phyloP scores from a whole-genome alignment of 345 rosid species.

The Geranium brycei region DNA sequence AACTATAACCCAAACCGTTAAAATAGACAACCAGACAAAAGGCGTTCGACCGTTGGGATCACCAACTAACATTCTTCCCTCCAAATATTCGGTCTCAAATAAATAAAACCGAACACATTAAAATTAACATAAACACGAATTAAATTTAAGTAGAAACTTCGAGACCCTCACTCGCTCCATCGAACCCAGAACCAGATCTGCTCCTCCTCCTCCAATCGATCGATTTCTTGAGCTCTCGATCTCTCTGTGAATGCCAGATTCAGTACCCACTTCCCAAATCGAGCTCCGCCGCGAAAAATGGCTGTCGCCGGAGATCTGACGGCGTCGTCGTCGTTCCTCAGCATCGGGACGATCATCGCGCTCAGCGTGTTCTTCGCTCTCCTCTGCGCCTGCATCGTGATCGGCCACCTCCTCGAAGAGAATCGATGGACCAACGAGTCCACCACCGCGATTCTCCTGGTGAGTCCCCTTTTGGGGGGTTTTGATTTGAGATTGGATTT shows the following conservation, averaged over 20 bases:
- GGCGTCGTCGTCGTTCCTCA: constrained; percentile 9
- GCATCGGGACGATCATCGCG: constrained; percentile 30
- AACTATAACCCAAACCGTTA: background rate
- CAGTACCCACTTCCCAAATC: background rate
- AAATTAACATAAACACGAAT: background rate
- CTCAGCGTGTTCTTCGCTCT: constrained; percentile 45
- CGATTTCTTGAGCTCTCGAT: background rate
- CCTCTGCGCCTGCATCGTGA: constrained; percentile 48
- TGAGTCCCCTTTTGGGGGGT: constrained; percentile 1
- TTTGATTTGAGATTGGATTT: background rate
- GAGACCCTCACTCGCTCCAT: background rate
- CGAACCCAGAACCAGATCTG: background rate
- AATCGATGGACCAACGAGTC: constrained; percentile 68
- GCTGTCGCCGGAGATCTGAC: constrained; percentile 2
- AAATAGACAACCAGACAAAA: too few species aligned
- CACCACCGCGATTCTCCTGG: constrained; percentile 54
- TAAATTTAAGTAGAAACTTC: background rate
- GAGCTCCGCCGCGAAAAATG: background rate
- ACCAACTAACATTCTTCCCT: constrained; percentile 35
- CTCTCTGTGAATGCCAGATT: constrained; percentile 15
- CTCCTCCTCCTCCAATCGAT: background rate
- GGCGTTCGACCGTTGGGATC: background rate
- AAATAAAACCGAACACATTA: background rate
- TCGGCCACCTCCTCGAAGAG: constrained; percentile 58
- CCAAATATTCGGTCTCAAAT: constrained; percentile 11